Evolutionary conservation across 805 yeast species (phyloP).

Genomic region (Cyberlindnera mississippiensis): DNA sequence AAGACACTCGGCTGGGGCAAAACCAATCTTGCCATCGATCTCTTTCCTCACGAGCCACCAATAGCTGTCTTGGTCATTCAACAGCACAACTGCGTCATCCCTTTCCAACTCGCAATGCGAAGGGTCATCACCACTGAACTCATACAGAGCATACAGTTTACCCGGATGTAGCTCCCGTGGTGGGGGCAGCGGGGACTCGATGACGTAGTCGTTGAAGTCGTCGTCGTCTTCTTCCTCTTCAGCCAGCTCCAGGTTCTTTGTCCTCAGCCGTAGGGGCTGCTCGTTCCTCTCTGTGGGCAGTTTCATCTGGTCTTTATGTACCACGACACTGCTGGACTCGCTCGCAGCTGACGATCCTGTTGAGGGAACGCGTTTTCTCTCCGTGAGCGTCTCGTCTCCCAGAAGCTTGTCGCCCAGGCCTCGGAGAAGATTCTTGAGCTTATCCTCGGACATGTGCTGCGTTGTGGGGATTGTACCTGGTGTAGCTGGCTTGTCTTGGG

Average conservation of each 20-base stretch:
- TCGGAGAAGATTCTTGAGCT: slow-evolving; percentile 19
- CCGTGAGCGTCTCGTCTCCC: slow-evolving; percentile 21
- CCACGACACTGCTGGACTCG: slow-evolving; percentile 23
- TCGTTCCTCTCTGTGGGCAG: slow-evolving; percentile 8
- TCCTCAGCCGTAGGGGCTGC: slow-evolving; percentile 15
- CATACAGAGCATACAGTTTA: slow-evolving; percentile 79
- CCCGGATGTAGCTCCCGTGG: slow-evolving; percentile 81
- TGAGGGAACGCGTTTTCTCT: slow-evolving; percentile 22
- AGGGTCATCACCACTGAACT: slow-evolving; percentile 88
- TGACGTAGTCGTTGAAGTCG: slow-evolving; percentile 41
- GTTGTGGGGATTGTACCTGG: slow-evolving; percentile 1
- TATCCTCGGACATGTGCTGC: slow-evolving; percentile 17
- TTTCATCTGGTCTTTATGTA: slow-evolving; percentile 8
- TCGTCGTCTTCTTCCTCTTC: slow-evolving; percentile 33
- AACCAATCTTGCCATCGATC: slow-evolving; percentile 72
- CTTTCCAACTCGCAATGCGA: slow-evolving; percentile 78
- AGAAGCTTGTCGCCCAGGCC: slow-evolving; percentile 18
- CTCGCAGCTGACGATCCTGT: slow-evolving; percentile 18
- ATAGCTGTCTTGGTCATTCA: slow-evolving; percentile 88
- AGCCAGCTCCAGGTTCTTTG: slow-evolving; percentile 27
- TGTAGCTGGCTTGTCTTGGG: too few species aligned
- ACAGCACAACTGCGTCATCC: slow-evolving; percentile 76
- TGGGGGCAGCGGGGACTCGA: slow-evolving; percentile 44
- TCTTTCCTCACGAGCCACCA: slow-evolving; percentile 87
- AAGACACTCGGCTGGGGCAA: slow-evolving; percentile 93